These are phyloP conservation scores for Globisporangium paddicum DNA, from an alignment of 352 stramenopile genomes.

Conservation along the genomic window DNA sequence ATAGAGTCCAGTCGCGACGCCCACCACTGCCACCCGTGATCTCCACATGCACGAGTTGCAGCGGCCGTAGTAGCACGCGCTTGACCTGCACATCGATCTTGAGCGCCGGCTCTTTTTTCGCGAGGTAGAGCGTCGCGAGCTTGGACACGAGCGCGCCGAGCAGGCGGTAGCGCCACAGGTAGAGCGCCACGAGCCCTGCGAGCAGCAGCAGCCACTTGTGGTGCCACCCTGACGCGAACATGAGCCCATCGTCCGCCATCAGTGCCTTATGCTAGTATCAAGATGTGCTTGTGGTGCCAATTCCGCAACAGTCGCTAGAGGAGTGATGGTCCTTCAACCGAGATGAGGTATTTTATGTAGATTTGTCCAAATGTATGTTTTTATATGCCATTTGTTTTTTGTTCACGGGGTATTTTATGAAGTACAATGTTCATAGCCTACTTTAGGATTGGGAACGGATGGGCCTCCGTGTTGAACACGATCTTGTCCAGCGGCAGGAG, in stretches of 20 bases:
- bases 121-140: slow-evolving; percentile 29
- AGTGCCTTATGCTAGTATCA: not conserved
- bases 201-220: slow-evolving; percentile 58
- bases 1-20: slow-evolving; percentile 29
- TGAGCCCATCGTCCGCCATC: not conserved
- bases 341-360: too few relatives aligned
- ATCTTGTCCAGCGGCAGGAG: slow-evolving; percentile 64
- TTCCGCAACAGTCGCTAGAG: slow-evolving; percentile 1
- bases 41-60: slow-evolving; percentile 45
- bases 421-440: not conserved
- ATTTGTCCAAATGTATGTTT: not conserved
- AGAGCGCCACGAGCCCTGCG: slow-evolving; percentile 31
- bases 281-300: not conserved
- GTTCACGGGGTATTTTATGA: not conserved
- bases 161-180: slow-evolving; percentile 52
- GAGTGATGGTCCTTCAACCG: not conserved
- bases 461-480: slow-evolving; percentile 86
- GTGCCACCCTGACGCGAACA: slow-evolving; percentile 40
- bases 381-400: not conserved
- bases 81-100: slow-evolving; percentile 32
- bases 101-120: slow-evolving; percentile 14
- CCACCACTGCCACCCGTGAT: slow-evolving; percentile 19
- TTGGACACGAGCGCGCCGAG: slow-evolving; percentile 49
- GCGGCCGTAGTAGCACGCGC: slow-evolving; percentile 34
- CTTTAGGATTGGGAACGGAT: slow-evolving; percentile 56